Evolutionary conservation across 306 rosid species (phyloP).

Genomic region (Benincasa hispida): DNA sequence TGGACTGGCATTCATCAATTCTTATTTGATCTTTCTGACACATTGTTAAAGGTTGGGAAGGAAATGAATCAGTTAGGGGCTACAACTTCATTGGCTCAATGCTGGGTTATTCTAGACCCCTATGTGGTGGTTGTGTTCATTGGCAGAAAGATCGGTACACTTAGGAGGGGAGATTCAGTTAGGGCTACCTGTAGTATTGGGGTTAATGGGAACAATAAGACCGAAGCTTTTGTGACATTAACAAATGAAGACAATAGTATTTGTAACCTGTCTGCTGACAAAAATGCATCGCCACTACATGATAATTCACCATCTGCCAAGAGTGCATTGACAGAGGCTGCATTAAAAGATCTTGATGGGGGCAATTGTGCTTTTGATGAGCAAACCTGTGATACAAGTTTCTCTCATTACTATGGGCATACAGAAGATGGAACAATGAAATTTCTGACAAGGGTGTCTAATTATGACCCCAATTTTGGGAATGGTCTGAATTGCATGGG

Average conservation of each 20-base stretch:
- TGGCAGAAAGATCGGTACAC: constrained; percentile 64
- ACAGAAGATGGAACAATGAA: constrained; percentile 9
- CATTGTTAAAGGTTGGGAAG: constrained; percentile 44
- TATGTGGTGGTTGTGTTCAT: constrained; percentile 52
- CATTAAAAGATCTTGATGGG: constrained; percentile 12
- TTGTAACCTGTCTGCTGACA: constrained; percentile 13
- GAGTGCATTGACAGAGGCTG: constrained; percentile 12
- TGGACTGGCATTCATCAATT: constrained; percentile 64
- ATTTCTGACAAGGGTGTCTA: constrained; percentile 6
- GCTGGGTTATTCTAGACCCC: constrained; percentile 82
- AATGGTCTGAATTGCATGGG: constrained; percentile 12
- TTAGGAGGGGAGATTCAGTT: constrained; percentile 78
- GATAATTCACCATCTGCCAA: constrained; percentile 19
- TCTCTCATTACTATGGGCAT: constrained; percentile 12
- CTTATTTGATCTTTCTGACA: constrained; percentile 57
- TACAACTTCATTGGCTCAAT: constrained; percentile 37
- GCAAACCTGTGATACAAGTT: constrained; percentile 18
- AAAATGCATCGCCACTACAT: constrained; percentile 17
- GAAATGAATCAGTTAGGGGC: constrained; percentile 27
- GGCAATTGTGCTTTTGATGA: constrained; percentile 18
- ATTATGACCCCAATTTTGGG: constrained; percentile 3
- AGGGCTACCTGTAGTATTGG: constrained; percentile 35
- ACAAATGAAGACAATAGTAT: constrained; percentile 1
- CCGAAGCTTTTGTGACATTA: constrained; percentile 18
- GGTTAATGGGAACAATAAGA: constrained; percentile 15